A percentile compares a stretch with the other conserved stretches of the same genome.
Evolutionary conservation across 495 filamentous ascomycete species (phyloP).

Genomic region (Aspergillus kassunensis): DNA sequence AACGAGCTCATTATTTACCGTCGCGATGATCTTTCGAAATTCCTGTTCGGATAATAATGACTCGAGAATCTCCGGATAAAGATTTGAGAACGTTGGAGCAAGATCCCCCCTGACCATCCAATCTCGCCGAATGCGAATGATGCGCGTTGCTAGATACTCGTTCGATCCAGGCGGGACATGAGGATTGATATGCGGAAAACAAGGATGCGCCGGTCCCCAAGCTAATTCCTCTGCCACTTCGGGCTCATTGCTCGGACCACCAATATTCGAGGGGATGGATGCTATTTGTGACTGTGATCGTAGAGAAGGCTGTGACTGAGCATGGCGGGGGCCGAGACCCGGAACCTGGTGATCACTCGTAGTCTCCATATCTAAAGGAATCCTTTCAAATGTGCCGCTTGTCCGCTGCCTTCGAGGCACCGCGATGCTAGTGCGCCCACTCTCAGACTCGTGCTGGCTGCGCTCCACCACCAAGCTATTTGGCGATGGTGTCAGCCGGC

Average conservation of each 20-base stretch:
- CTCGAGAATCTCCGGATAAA: slow-evolving; percentile 93
- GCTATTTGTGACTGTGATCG: slow-evolving; percentile 41
- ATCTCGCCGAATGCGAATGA: slow-evolving; percentile 87
- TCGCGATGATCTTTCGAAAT: slow-evolving; percentile 74
- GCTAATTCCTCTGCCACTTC: slow-evolving; percentile 49
- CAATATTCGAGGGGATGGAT: slow-evolving; percentile 35
- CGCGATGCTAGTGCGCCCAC: slow-evolving; percentile 61
- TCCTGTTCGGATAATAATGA: slow-evolving; percentile 75
- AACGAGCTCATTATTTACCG: slow-evolving; percentile 68
- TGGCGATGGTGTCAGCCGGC: slow-evolving; percentile 48
- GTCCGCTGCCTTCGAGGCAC: slow-evolving; percentile 56
- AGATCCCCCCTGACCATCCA: slow-evolving; percentile 88
- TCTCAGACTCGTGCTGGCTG: slow-evolving; percentile 50
- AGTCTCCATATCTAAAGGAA: slow-evolving; percentile 27
- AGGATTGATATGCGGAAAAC: slow-evolving; percentile 88
- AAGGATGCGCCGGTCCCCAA: slow-evolving; percentile 88
- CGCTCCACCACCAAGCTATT: slow-evolving; percentile 65
- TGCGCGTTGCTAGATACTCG: slow-evolving; percentile 70
- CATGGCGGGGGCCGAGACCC: slow-evolving; percentile 31
- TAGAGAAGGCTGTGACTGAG: slow-evolving; percentile 37
- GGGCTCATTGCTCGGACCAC: slow-evolving; percentile 48
- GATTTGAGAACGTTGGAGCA: slow-evolving; percentile 87
- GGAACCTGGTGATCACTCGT: slow-evolving; percentile 14
- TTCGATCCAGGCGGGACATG: slow-evolving; percentile 75
- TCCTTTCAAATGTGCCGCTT: slow-evolving; percentile 32